Base-by-base conservation (phyloP, 2,329 filamentous ascomycete species). In the Hypoxylon sp. region DNA sequence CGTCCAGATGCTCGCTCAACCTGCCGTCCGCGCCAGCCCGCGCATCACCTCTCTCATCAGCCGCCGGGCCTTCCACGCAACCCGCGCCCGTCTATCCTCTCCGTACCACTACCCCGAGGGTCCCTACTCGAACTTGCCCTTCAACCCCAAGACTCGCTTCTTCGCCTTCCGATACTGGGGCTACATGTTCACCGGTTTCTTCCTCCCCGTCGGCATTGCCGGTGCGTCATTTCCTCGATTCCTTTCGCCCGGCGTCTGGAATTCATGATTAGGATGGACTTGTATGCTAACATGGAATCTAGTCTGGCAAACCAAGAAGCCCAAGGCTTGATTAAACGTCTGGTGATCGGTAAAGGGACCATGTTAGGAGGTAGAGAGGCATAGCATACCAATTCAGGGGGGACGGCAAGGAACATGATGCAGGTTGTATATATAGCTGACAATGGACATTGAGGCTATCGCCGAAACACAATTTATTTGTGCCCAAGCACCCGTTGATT, bases 21-120 rank as follows among this genome's bases (percentile, higher is more conserved):
- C 91, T 79, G 86, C 88, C 82, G 85, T 82, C 76, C 87, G 87
- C 78, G 86, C 85, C 80, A 81, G 80, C 75, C 79, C 83, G 73
- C 82, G 86, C 80, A 80, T 90, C 79, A 88, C 89, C 78, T 83
- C 86, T 71, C 80, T 89, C 78, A 85, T 93, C 83, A 87, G 90
- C 87, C 93, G 93, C 85, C 94, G 96, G 82, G 93, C 91, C 84
- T 97, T 99, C 91, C 91, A 93, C 82, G 89, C 93, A 77, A 96
- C 95, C 80, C 92, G 93, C 78, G 83, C 91, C 79, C 93, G 92
- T 81, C 84, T 97, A 79, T 88, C 86, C 75, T 96, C 93, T 79
- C 94, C 94, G 70, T 97, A 97, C 90, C 96, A 99, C 87, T 99
- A 99, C 86, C 91, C 95, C 75, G 95, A 98, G 85, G 96, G 95